Evolutionary conservation across 371 early-diverging fungal species (phyloP).

Genomic region (Mycotypha africana): DNA sequence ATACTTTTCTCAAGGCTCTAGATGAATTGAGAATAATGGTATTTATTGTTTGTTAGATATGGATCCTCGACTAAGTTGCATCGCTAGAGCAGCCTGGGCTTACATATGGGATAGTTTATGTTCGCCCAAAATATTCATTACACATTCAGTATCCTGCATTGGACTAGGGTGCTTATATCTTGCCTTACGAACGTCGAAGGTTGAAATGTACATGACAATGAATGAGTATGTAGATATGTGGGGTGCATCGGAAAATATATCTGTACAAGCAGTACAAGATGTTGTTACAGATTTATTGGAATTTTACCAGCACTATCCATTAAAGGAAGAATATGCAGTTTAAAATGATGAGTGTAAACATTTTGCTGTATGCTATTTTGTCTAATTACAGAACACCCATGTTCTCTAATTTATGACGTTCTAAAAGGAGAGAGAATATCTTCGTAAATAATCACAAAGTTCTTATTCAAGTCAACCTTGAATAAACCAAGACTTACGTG

Average conservation of each 20-base stretch:
- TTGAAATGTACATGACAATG: slow-evolving; percentile 39
- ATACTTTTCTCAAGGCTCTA: too few species aligned
- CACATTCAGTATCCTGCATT: slow-evolving; percentile 27
- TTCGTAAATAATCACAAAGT: not conserved
- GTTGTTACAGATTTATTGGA: slow-evolving; percentile 33
- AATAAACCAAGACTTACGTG: slow-evolving; percentile 24
- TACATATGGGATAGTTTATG: slow-evolving; percentile 42
- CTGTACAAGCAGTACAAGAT: slow-evolving; percentile 43
- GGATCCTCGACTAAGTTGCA: slow-evolving; percentile 31
- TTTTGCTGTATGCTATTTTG: too few species aligned
- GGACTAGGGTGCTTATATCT: slow-evolving; percentile 45
- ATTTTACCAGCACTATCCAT: slow-evolving; percentile 14
- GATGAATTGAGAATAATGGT: too few species aligned
- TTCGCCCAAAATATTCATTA: slow-evolving; percentile 35
- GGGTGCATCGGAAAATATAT: slow-evolving; percentile 42
- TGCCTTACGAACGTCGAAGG: slow-evolving; percentile 27
- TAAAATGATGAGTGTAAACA: too few species aligned
- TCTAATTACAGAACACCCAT: slow-evolving; percentile 25
- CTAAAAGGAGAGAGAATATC: slow-evolving; percentile 5
- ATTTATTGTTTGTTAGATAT: slow-evolving; percentile 18
- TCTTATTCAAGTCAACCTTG: not conserved
- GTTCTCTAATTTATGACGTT: slow-evolving; percentile 28
- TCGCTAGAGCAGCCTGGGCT: slow-evolving; percentile 39
- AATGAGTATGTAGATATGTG: slow-evolving; percentile 43
- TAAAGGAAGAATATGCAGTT: not conserved